These are phyloP conservation scores for Camptophora hylomeconis DNA, from an alignment of 2,329 filamentous ascomycete species.

Conservation along the genomic window DNA sequence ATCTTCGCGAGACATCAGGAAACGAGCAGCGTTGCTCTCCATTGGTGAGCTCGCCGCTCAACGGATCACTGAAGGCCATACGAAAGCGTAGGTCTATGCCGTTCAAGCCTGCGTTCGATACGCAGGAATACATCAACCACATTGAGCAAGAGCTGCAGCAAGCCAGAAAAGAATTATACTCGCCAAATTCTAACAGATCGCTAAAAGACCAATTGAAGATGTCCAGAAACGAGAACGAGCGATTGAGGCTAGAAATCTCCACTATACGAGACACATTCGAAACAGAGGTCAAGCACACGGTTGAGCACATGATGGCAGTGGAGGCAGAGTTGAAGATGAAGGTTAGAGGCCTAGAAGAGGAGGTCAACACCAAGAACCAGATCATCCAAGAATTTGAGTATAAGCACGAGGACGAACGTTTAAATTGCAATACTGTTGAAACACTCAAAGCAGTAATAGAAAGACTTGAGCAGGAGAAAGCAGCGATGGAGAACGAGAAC, in stretches of 20 bases:
- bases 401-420: constrained; percentile 19
- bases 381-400: constrained; percentile 22
- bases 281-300: constrained; percentile 21
- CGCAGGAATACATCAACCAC: constrained; percentile 35
- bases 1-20: constrained; percentile 18
- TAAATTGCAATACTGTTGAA: constrained; percentile 14
- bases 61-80: constrained; percentile 8
- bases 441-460: constrained; percentile 17
- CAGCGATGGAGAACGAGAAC: constrained; percentile 21
- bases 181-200: constrained; percentile 20
- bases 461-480: constrained; percentile 21
- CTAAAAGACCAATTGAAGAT: constrained; percentile 19
- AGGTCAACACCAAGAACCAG: constrained; percentile 20
- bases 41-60: constrained; percentile 15
- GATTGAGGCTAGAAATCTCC: constrained; percentile 21
- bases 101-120: constrained; percentile 24
- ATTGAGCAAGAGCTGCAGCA: constrained; percentile 33
- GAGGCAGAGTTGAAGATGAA: constrained; percentile 20
- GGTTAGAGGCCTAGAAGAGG: constrained; percentile 22
- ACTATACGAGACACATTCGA: constrained; percentile 23
- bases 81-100: constrained; percentile 9
- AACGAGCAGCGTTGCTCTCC: constrained; percentile 16
- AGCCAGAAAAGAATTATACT: constrained; percentile 27
- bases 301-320: constrained; percentile 18
- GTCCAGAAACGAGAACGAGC: constrained; percentile 20